Evolutionary conservation across 2,329 filamentous ascomycete genomes (phyloP).

Genomic region (Botryotinia calthae): DNA sequence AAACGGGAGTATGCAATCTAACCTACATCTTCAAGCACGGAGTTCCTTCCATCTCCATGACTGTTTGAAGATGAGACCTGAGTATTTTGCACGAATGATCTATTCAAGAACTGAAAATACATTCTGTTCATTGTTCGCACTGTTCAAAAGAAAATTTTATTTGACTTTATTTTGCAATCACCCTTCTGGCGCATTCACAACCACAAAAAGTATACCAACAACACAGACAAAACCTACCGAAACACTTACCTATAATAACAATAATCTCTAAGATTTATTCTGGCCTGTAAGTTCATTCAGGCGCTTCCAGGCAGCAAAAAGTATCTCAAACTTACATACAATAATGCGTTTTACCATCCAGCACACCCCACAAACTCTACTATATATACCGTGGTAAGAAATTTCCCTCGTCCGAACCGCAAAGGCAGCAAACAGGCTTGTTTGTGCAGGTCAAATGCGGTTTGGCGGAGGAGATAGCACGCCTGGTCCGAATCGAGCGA

Average conservation of each 20-base stretch:
- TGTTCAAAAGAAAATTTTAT: neutral
- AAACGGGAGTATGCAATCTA: neutral
- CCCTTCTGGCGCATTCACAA: neutral
- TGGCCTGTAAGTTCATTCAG: neutral
- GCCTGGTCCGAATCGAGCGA: conserved; percentile 10
- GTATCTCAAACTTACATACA: neutral
- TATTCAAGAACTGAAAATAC: neutral
- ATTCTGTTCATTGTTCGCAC: neutral
- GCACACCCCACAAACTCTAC: neutral
- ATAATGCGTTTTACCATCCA: neutral
- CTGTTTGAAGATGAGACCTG: neutral
- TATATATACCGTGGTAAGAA: neutral
- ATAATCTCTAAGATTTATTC: neutral
- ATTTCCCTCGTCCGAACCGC: neutral
- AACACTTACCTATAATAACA: neutral
- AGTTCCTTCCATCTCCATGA: neutral
- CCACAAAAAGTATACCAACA: neutral
- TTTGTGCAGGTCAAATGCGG: conserved; percentile 7
- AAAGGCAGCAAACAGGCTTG: conserved; percentile 4
- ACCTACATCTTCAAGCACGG: neutral
- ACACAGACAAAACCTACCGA: neutral
- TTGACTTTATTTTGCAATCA: too few relatives aligned
- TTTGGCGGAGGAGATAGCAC: conserved; percentile 10
- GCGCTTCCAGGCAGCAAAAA: neutral
- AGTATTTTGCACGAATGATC: neutral